These are phyloP conservation scores for Saturnispora saitoi DNA, from an alignment of 805 yeast species.

Conservation along the genomic window DNA sequence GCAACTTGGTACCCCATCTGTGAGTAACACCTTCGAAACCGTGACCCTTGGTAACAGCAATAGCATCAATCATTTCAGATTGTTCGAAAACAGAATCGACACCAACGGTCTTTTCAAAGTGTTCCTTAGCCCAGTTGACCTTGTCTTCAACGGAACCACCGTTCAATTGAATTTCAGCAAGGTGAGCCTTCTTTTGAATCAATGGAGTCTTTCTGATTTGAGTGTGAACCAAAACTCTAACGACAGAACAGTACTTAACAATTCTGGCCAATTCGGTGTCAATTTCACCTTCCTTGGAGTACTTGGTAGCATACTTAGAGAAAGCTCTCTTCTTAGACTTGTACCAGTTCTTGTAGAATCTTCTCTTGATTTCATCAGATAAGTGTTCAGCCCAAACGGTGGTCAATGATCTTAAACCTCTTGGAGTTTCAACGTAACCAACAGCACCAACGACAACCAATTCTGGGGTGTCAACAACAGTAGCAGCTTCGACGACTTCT, in stretches of 20 bases:
- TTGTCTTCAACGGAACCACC: conserved; percentile 98
- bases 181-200: conserved; percentile 98
- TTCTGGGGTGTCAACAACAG: conserved; percentile 99
- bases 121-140: conserved; percentile 97
- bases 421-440: conserved; percentile 99
- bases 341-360: conserved; percentile 99
- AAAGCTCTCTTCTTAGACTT: conserved; percentile 99
- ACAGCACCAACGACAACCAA: conserved; percentile 99
- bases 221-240: conserved; percentile 99
- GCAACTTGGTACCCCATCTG: conserved; percentile 99
- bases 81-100: conserved; percentile 96
- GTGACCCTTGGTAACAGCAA: conserved; percentile 99
- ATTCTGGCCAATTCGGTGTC: conserved; percentile 98
- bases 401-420: conserved; percentile 98
- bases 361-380: conserved; percentile 98
- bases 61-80: conserved; percentile 96
- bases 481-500: conserved; percentile 98
- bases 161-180: conserved; percentile 98
- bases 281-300: conserved; percentile 83
- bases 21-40: conserved; percentile 99
- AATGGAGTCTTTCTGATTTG: conserved; percentile 99
- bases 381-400: conserved; percentile 99
- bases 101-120: conserved; percentile 97
- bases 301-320: conserved; percentile 99
- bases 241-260: conserved; percentile 95